Base-by-base conservation (phyloP, 768 basidiomycete species). In the Neoboletus brunneissimus region DNA sequence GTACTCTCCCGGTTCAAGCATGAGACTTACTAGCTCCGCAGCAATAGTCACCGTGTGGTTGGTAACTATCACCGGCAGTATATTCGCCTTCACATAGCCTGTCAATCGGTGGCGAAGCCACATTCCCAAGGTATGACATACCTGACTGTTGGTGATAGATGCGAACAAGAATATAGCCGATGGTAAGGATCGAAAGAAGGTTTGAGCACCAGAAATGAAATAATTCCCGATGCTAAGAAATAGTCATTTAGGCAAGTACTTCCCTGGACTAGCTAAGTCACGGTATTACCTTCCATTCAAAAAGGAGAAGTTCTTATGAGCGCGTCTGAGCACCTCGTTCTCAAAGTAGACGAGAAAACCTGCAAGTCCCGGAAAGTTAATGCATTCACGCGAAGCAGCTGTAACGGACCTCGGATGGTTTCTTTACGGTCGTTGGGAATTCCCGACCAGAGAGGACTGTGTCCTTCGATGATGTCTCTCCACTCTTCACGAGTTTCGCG, bases 21-120 rank as follows among this genome's bases (percentile, higher is more conserved):
- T 51, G 23, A 53, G 49, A 73, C 77, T 65, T 29, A 84, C 89
- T 65, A 96, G 79, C 72, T 95, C 88, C 23, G 88, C 93, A 38
- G 94, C 91, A 59, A 98, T 94, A 15, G 94, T 97, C n/a, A 94
- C 92, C 0, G 90, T 94, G 69, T 93, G 91, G 71, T 93, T 95
- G 13, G 95, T 98, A 40, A 95, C 85, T 60, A 98, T 89, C 4
- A 87, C 91, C 0, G 95, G 95, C 2, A 96, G 75, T 55, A 98
- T 95, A 57, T 87, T 82, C 12, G 91, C 87, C 81, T 79, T 71
- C 40, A 59, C 54, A 45, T 67, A 53, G 50, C 41, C 38, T 47
- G 55, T 61, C 60, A 62, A 56, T 23, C 51, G 22, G 45, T 50
- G 50, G 45, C 54, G 48, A 48, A 57, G 42, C 43, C 40, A 51